Evolutionary conservation across 805 yeast genomes (phyloP), one percentile per base, ranked within the genome.

Genomic region (Wickerhamomyces rabaulensis): DNA sequence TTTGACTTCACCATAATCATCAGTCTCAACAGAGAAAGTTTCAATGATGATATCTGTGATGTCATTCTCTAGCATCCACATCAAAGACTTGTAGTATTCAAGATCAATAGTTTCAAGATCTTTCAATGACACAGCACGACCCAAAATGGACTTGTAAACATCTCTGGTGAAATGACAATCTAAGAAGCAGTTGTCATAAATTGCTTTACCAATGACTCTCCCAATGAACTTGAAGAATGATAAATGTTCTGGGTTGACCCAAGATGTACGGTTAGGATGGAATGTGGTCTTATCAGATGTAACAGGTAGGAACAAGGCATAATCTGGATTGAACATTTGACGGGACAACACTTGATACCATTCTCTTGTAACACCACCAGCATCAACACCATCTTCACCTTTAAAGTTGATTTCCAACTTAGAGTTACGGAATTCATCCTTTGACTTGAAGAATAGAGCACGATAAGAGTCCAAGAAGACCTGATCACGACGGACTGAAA

Each of bases 51-150:
- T 84, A 64, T 91, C 98, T 0, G 98, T 92, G 44, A 94, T 92
- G 66, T 94, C 97, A 67, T 94, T 94, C 57, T 92, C 96, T 45
- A 94, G 69, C 87, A 94, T 94, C 99, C 99, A 94, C 60, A 84
- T 76, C 58, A 94, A 69, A 2, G 97, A 88, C 64, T 91, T 92
- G 69, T 85, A 90, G 62, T 94, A 94, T 51, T 89, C 97, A 47
- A 88, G 73, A 64, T 94, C 99, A 50, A 94, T 72, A 0, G 91
- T 85, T 62, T 94, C 98, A 89, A 94, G 85, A 61, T 94, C 99
- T 57, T 87, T 88, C 57, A 94, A 73, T 0, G 95, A 79, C 9
- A 91, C 96, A 1, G 84, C 74, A 48, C 82, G 77, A 5, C 94
- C 88, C 41, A 94, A 70, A 42, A 94, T 79, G 52, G 84, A 76